A percentile compares a stretch with the other conserved stretches of the same genome.
Conservation (phyloP, 2,329 filamentous ascomycete species). For the Ceratocystiopsis minuta region DNA sequence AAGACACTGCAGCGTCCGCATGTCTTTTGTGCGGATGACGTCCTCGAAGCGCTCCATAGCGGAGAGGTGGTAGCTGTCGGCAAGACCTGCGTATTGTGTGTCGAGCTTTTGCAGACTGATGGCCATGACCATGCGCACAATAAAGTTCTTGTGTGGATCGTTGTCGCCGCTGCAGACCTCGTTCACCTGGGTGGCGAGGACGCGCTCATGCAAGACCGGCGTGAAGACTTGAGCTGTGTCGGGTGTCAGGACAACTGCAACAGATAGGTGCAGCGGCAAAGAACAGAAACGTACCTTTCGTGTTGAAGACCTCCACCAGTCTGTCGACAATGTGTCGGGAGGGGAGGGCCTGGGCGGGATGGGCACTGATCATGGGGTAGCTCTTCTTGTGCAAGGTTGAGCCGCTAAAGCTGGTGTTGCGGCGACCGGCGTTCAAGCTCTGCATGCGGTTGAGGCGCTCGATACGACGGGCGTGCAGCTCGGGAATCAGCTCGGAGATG, state of each 20-base stretch:
- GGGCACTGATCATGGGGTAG: conserved; percentile 77
- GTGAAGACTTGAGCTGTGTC: conserved; percentile 69
- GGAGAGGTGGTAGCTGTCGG: conserved; percentile 86
- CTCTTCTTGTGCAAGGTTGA: conserved; percentile 55
- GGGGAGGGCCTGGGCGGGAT: conserved; percentile 60
- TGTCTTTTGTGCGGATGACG: conserved; percentile 71
- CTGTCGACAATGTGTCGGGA: conserved; percentile 56
- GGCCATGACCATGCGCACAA: conserved; percentile 78
- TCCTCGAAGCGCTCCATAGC: conserved; percentile 72
- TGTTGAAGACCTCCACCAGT: conserved; percentile 67
- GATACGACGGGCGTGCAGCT: conserved; percentile 40
- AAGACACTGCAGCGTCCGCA: conserved; percentile 82
- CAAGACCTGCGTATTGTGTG: conserved; percentile 74
- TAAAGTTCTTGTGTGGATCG: conserved; percentile 74
- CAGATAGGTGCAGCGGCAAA: no score
- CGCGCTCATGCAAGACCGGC: conserved; percentile 70
- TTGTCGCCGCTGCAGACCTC: conserved; percentile 60
- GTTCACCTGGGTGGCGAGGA: conserved; percentile 58
- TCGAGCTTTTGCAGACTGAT: conserved; percentile 90
- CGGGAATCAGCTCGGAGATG: conserved; percentile 81
- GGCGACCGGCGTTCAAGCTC: conserved; percentile 37
- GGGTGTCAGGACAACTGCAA: no score
- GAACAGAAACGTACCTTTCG: background rate
- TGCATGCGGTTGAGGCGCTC: conserved; percentile 43
- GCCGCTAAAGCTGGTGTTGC: conserved; percentile 29